Base-by-base conservation (phyloP, 2,329 filamentous ascomycete species). In the Aspergillus fischeri region DNA sequence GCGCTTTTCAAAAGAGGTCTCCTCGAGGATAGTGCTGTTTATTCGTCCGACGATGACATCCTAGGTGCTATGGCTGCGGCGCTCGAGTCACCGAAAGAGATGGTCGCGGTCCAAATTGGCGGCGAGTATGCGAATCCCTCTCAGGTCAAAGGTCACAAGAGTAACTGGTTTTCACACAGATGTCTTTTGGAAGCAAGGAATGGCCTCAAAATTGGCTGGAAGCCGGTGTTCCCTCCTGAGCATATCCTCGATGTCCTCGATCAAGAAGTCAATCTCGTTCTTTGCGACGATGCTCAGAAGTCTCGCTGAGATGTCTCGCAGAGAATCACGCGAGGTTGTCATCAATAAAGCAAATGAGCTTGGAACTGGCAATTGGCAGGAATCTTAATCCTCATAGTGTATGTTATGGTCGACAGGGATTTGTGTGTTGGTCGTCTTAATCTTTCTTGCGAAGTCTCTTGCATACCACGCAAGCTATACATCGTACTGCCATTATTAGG, bases 161-260 rank as follows among this genome's bases (percentile, higher is more conserved):
- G 29, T 32, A 32, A 32, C 29, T 11, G 10, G 9, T 11, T 11
- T 11, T 32, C 29, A 1, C 29, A 3, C 4, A 79, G 78, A 6
- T 81, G 78, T 58, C 76, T 73, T 0, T 76, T 81, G 24, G 75
- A 73, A 4, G 70, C 80, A 0, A 69, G 70, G 3, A 73, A 75
- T 52, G 80, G 76, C 1, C 63, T 60, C 20, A 62, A 69, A 21
- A 68, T 83, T 42, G 80, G 79, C 0, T 83, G 81, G 81, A 74
- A 68, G 53, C 70, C 80, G 0, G 55, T 71, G 17, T 80, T 75
- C 58, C 32, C 64, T 0, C 65, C 79, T 0, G 67, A 78, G 52
- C 77, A 83, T 65, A 77, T 82, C 10, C 60, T 83, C 1, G 75
- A 81, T 49, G 65, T 63, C 29, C 77, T 76, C 1, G 77, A 77